Base-by-base conservation (phyloP, 2,329 filamentous ascomycete genomes). In the Amphichorda felina region DNA sequence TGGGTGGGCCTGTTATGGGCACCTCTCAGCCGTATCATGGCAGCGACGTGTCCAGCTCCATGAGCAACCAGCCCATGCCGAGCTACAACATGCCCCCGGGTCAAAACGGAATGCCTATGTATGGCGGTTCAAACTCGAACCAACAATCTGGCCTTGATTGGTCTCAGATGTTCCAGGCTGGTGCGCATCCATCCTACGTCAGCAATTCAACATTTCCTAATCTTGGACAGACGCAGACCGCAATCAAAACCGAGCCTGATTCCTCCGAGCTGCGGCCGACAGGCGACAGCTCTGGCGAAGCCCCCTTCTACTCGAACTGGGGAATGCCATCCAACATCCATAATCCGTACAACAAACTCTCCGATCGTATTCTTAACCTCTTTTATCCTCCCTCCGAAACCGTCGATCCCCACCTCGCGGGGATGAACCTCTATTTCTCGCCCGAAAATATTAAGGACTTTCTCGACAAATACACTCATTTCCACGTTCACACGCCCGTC, bases 91-190 rank as follows among this genome's bases (percentile, higher is more conserved):
- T 79, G 70, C 68, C 70, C 38, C 70, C 67, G 46, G 63, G 60
- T 50, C 70, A 78, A 60, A 77, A 75, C 51, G 74, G 73, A 52
- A 71, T 77, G 66, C 69, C 70, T 42, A 75, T 76, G 64, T 75
- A 75, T 56, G 67, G 64, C 51, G 66, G 64, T 53, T 70, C 72
- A 47, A 71, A 70, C 60, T 61, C 68, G 59, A 69, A 70, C 57
- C 73, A 77, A 60, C 67, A 72, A 61, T 64, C 68, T 55, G 60
- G 70, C 64, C 64, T 81, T 64, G 80, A 85, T 63, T 86, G 81
- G 81, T 72, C 79, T 52, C 72, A 80, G 56, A 82, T 86, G 75
- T 84, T 84, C 66, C 79, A 79, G 64, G 60, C 77, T 64, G 77
- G 76, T 70, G 68, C 73, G 63, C 73, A 79, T 60, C 66, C 75